Evolutionary conservation across 768 basidiomycete species (phyloP).

Genomic region (Rhodotorula graminis): DNA sequence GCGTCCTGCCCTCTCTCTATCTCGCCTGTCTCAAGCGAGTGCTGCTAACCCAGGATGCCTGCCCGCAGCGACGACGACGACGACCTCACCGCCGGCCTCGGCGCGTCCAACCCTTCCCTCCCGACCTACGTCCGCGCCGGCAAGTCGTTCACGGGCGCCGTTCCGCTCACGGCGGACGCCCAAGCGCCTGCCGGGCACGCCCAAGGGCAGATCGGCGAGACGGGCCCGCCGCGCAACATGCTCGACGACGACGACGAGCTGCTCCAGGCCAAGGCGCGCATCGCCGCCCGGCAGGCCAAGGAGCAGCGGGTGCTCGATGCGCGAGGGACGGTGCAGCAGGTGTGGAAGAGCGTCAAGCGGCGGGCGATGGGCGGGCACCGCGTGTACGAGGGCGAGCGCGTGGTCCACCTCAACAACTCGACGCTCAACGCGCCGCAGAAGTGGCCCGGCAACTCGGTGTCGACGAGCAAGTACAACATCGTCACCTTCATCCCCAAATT

Average conservation of each 20-base stretch:
- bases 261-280: conserved; percentile 20
- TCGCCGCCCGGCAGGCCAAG: conserved; percentile 27
- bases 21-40: too few relatives aligned
- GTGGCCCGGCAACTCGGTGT: conserved; percentile 75
- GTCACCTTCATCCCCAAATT: conserved; percentile 88
- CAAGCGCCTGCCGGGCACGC: conserved; percentile 29
- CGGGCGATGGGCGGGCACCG: conserved; percentile 12
- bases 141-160: conserved; percentile 10
- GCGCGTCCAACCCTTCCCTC: conserved; percentile 2
- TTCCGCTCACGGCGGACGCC: conserved; percentile 19
- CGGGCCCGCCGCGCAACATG: conserved; percentile 12
- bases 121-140: conserved; percentile 1
- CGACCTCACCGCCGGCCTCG: conserved; percentile 7
- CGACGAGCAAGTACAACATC: conserved; percentile 91
- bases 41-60: neutral
- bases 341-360: conserved; percentile 14
- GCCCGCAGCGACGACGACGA: conserved; percentile 30
- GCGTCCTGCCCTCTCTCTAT: neutral
- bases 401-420: conserved; percentile 76
- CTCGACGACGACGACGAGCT: conserved; percentile 39
- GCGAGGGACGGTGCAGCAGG: neutral
- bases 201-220: conserved; percentile 8
- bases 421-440: conserved; percentile 58
- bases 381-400: conserved; percentile 60
- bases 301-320: neutral